Evolutionary conservation across 345 rosid genomes (phyloP).

Genomic region (Moricandia moricandioides): DNA sequence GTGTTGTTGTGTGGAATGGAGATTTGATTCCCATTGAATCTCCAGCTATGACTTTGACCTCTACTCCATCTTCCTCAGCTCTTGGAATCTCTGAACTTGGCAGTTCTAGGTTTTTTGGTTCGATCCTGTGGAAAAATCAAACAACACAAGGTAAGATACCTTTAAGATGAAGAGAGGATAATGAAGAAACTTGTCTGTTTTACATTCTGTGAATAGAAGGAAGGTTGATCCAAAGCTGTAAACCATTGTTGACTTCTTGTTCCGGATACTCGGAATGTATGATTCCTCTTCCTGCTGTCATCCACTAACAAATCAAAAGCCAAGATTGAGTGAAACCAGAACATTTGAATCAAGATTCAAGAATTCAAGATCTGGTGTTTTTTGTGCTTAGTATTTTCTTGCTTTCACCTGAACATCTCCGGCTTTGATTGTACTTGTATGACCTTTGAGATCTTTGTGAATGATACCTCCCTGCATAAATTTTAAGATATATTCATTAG

Average conservation of each 20-base stretch:
- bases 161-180: neutral
- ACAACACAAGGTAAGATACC: neutral
- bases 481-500: neutral
- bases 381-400: neutral
- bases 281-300: slow-evolving; percentile 95
- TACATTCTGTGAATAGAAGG: slow-evolving; percentile 85
- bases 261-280: slow-evolving; percentile 96
- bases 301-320: slow-evolving; percentile 59
- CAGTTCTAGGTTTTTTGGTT: slow-evolving; percentile 66
- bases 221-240: slow-evolving; percentile 97
- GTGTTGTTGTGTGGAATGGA: slow-evolving; percentile 69
- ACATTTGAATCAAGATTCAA: too few species aligned
- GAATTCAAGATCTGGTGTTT: neutral
- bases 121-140: slow-evolving; percentile 52
- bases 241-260: slow-evolving; percentile 65
- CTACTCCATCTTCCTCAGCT: slow-evolving; percentile 63
- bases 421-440: slow-evolving; percentile 60
- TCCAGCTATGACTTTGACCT: slow-evolving; percentile 78
- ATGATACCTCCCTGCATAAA: slow-evolving; percentile 68
- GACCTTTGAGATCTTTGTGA: slow-evolving; percentile 79
- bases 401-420: slow-evolving; percentile 85
- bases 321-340: neutral
- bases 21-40: slow-evolving; percentile 83
- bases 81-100: slow-evolving; percentile 48
- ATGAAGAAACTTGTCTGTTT: neutral